Conservation (phyloP, 78 protist species). For the Polysphondylium violaceum region DNA sequence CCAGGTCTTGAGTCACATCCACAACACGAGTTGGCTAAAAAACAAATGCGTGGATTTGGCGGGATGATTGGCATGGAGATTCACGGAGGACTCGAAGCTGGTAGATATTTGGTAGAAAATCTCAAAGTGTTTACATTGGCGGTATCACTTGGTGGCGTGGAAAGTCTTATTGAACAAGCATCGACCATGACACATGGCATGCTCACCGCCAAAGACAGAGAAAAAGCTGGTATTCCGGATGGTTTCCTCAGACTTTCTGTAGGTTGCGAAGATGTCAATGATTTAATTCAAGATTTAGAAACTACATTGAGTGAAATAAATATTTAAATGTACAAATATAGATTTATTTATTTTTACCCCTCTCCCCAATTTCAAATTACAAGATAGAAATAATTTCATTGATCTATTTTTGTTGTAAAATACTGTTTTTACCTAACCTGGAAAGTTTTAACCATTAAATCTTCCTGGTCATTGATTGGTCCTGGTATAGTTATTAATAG, state of each 20-base stretch:
- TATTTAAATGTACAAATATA: too few relatives aligned
- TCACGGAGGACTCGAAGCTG: constrained; percentile 64
- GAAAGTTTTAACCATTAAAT: too few relatives aligned
- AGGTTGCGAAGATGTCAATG: constrained; percentile 83
- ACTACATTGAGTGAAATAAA: too few relatives aligned
- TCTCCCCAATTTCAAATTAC: too few relatives aligned
- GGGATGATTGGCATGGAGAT: constrained; percentile 82
- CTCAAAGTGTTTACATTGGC: constrained; percentile 69
- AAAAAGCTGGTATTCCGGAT: constrained; percentile 73
- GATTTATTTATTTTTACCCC: too few relatives aligned
- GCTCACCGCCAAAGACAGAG: constrained; percentile 29
- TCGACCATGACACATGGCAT: constrained; percentile 80
- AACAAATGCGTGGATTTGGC: constrained; percentile 57
- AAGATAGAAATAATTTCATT: too few relatives aligned
- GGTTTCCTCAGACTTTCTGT: constrained; percentile 85
- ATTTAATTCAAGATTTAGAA: constrained; percentile 76
- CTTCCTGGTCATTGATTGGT: too few relatives aligned
- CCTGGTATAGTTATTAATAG: too few relatives aligned
- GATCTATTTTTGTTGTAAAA: too few relatives aligned
- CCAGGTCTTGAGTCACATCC: constrained; percentile 83
- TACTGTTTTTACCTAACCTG: too few relatives aligned
- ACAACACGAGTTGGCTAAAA: constrained; percentile 69
- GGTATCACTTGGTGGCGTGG: constrained; percentile 84
- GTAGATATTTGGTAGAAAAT: constrained; percentile 4
- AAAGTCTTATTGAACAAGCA: constrained; percentile 75